Conservation (phyloP, 2,329 filamentous ascomycete genomes). For the Fusarium sp. region DNA sequence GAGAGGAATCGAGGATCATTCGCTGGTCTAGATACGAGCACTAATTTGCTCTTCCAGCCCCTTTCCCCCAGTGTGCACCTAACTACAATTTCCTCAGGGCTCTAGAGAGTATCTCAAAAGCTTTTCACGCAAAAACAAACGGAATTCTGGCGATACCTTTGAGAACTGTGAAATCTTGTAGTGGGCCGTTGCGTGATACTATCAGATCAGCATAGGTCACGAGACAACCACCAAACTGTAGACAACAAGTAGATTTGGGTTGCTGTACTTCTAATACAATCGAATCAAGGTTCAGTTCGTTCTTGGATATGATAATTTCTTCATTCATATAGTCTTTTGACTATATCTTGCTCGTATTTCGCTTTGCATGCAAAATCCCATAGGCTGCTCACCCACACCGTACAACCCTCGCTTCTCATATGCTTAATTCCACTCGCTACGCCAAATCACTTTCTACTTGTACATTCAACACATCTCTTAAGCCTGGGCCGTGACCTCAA, state of each 20-base stretch:
- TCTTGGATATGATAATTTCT: not conserved
- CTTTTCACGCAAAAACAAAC: not conserved
- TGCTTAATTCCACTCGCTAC: not conserved
- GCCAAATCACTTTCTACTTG: not conserved
- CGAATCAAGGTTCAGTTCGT: too few relatives aligned
- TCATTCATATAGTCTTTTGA: not conserved
- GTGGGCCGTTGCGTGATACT: not conserved
- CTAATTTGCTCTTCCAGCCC: not conserved
- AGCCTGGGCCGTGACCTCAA: conserved; percentile 29
- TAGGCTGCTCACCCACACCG: too few relatives aligned
- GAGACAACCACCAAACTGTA: not conserved
- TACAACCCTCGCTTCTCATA: not conserved
- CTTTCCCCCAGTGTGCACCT: too few relatives aligned
- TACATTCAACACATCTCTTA: not conserved
- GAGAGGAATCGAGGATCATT: not conserved
- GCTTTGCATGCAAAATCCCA: not conserved
- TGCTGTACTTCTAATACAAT: not conserved
- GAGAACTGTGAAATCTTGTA: not conserved
- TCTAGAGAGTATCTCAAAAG: not conserved
- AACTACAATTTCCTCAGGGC: too few relatives aligned
- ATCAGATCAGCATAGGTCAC: not conserved
- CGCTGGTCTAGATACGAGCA: not conserved
- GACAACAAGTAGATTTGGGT: not conserved
- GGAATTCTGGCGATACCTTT: too few relatives aligned
- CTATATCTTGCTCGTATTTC: not conserved